These are phyloP conservation scores for Xylariaceae sp. DNA, from an alignment of 2,329 filamentous ascomycete genomes.

Conservation along the genomic window DNA sequence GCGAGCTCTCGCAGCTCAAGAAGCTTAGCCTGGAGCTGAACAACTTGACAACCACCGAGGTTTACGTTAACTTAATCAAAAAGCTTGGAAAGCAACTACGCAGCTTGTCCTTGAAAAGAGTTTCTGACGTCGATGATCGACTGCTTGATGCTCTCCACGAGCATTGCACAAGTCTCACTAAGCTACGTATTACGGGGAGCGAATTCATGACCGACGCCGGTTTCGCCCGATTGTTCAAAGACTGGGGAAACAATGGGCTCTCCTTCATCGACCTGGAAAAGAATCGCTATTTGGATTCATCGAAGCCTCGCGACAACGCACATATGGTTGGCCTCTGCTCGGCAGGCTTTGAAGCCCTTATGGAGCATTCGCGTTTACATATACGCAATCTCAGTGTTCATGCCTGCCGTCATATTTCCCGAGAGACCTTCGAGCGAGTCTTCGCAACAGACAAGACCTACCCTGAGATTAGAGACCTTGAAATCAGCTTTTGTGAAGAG, in stretches of 20 bases:
- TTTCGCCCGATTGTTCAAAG: slow-evolving; percentile 67
- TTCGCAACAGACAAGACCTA: slow-evolving; percentile 63
- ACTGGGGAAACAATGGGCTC: slow-evolving; percentile 72
- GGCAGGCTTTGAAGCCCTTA: slow-evolving; percentile 72
- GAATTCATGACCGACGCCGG: slow-evolving; percentile 70
- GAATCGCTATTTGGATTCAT: slow-evolving; percentile 72
- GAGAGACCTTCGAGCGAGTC: slow-evolving; percentile 66
- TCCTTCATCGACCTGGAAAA: slow-evolving; percentile 69
- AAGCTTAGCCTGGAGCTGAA: slow-evolving; percentile 72
- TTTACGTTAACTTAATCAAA: slow-evolving; percentile 58
- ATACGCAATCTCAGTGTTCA: slow-evolving; percentile 72
- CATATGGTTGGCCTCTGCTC: slow-evolving; percentile 70
- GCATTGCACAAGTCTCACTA: slow-evolving; percentile 63
- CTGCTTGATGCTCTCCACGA: slow-evolving; percentile 68
- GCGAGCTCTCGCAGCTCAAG: slow-evolving; percentile 58
- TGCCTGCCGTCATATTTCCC: slow-evolving; percentile 76
- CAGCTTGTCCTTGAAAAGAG: slow-evolving; percentile 73
- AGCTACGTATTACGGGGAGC: slow-evolving; percentile 79
- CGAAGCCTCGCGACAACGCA: slow-evolving; percentile 61
- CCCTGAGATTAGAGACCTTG: slow-evolving; percentile 64
- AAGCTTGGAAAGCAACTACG: slow-evolving; percentile 62
- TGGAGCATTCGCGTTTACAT: slow-evolving; percentile 71
- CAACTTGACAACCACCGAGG: slow-evolving; percentile 50
- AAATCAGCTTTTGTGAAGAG: slow-evolving; percentile 71
- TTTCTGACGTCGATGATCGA: slow-evolving; percentile 62